Base-by-base conservation (phyloP, 2,329 filamentous ascomycete genomes). In the Nemania diffusa region DNA sequence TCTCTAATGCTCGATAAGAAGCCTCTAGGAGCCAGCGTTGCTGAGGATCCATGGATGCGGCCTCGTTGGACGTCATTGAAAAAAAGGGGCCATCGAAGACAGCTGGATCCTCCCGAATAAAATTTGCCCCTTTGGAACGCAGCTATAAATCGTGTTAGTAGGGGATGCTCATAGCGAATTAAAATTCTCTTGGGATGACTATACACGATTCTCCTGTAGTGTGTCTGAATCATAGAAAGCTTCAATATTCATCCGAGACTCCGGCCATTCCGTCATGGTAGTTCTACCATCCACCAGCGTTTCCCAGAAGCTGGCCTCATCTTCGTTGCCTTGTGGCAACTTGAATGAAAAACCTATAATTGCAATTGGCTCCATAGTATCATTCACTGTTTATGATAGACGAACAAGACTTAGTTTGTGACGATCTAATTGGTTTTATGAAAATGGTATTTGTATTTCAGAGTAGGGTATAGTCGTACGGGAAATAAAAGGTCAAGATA, bases 341-440 rank as follows among this genome's bases (percentile, higher is more conserved):
- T 76, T 80, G 56, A 79, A 78, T 11, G 79, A 77, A n/a, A 76
- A 74, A 2, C 80, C 80, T 5, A 82, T 68, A 8, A 82, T 67
- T 8, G 78, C 78, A 20, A 66, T 40, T 20, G 57, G 27, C 3
- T 58, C 56, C 56, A 58, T 58, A 15, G 40, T 15, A n/a, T 6
- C 7, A 44, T 37, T 7, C 34, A 37, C 34, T 37, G 15, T 15
- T 15, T n/a, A n/a, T n/a, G n/a, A n/a, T n/a, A n/a, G n/a, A n/a
- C n/a, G n/a, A n/a, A n/a, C n/a, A n/a, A n/a, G n/a, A n/a, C 34
- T 37, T 6, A 15, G 15, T 7, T 37, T 37, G 34, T 7, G 34
- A 15, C 34, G 34, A 37, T 37, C 15, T 6, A 37, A 37, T 6
- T 7, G 34, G 34, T 37, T 15, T 37, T 15, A 37, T 37, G 34